Base-by-base conservation (phyloP, 169 alveolate genomes). In the Hepatocystis sp. region DNA sequence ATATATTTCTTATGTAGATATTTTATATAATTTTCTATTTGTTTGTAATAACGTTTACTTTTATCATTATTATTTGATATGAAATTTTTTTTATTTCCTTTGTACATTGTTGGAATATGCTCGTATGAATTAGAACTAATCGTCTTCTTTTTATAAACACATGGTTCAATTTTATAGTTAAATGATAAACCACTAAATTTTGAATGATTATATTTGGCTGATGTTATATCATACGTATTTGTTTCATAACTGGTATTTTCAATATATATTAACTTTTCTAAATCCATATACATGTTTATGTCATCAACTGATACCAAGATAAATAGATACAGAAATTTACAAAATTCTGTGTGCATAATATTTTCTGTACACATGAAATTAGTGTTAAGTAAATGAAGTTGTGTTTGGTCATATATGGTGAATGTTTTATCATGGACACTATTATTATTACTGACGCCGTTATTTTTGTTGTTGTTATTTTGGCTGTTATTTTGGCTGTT, bases 211-310 rank as follows among this genome's bases (percentile, higher is more conserved):
- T 81, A 81, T 53, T 81, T 84, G 1, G 8, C 52, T 5, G 44
- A n/a, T 19, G 4, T 44, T n/a, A 21, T 8, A 49, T 13, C 32
- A 13, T 44, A 27, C 11, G 42, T 44, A n/a, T n/a, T n/a, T n/a
- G n/a, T n/a, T n/a, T n/a, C n/a, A n/a, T n/a, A n/a, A n/a, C n/a
- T n/a, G n/a, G n/a, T n/a, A n/a, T 52, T 63, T 63, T 81, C 63
- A 25, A 63, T 53, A 17, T 81, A 81, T 27, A 81, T 61, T 61
- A 61, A 81, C 47, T 63, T 81, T 61, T 81, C 89, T 56, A 81
- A 32, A 49, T 51, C 63, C 23, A 49, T 36, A 30, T 81, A 81
- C 55, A 36, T 60, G 46, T 47, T 36, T 47, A 81, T 39, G 28
- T 81, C 67, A 1, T 60, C 27, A 21, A 81, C 84, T 32, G 84